Evolutionary conservation across 2,329 filamentous ascomycete species (phyloP).

Genomic region (Penicillium glabrum): DNA sequence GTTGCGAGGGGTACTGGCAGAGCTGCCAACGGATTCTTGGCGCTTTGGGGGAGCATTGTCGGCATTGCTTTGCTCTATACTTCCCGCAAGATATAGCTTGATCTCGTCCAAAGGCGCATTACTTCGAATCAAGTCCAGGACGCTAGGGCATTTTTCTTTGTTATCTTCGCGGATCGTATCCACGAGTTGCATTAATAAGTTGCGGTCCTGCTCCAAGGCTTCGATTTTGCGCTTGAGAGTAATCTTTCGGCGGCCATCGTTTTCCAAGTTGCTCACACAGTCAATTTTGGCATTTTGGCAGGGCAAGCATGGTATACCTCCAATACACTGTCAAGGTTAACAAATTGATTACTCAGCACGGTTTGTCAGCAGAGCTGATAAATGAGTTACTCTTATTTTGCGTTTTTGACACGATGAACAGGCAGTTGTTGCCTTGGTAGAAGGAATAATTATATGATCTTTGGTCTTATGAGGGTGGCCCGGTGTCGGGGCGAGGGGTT

Average conservation of each 20-base stretch:
- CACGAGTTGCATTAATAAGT: constrained; percentile 26
- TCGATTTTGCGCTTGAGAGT: constrained; percentile 26
- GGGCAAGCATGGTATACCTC: no score
- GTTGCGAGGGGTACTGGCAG: constrained; percentile 4
- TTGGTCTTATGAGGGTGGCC: no score
- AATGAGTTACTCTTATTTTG: no score
- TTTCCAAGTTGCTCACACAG: not conserved
- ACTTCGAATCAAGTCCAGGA: constrained; percentile 29
- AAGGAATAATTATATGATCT: no score
- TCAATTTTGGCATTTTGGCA: no score
- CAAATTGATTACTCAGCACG: no score
- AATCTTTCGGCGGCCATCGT: constrained; percentile 12
- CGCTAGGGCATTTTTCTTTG: constrained; percentile 15
- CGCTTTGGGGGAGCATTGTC: constrained; percentile 1
- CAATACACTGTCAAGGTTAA: no score
- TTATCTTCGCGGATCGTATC: constrained; percentile 22
- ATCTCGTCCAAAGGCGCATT: constrained; percentile 29
- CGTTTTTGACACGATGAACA: no score
- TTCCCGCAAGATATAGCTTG: constrained; percentile 22
- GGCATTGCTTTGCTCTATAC: no score
- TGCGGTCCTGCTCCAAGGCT: constrained; percentile 24
- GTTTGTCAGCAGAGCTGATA: no score
- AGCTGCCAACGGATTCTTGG: constrained; percentile 18
- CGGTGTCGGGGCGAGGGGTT: no score
- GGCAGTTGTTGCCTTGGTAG: no score